phyloP scores from a whole-genome alignment of 768 basidiomycete genomes.

The Ramaria sp. region DNA sequence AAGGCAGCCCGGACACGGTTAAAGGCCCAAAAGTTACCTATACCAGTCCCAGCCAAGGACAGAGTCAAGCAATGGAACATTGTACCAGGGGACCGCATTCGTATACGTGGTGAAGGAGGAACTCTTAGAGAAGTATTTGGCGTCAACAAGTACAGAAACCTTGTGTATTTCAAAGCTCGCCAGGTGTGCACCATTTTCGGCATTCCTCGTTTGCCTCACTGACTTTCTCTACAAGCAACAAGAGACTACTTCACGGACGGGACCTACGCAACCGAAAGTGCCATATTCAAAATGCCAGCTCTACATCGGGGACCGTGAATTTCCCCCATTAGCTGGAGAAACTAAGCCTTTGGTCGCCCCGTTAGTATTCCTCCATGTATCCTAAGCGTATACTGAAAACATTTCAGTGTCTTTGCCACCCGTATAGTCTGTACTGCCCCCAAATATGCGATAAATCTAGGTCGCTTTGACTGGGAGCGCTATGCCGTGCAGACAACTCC shows the following conservation, averaged over 20 bases:
- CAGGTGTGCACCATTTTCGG: conserved; percentile 26
- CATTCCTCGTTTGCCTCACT: background rate
- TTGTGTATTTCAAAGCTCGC: conserved; percentile 45
- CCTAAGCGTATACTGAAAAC: background rate
- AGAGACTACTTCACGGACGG: conserved; percentile 5
- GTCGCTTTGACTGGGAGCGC: conserved; percentile 63
- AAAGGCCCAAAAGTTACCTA: background rate
- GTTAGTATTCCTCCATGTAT: conserved; percentile 1
- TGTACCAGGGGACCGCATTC: conserved; percentile 73
- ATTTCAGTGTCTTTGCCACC: conserved; percentile 61
- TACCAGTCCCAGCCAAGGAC: conserved; percentile 43
- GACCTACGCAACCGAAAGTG: conserved; percentile 35
- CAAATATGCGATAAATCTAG: conserved; percentile 42
- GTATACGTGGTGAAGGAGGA: conserved; percentile 50
- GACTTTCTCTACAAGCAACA: background rate
- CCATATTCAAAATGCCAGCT: conserved; percentile 79
- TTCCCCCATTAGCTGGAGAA: conserved; percentile 34
- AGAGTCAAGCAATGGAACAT: conserved; percentile 84
- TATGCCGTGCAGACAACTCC: conserved; percentile 59
- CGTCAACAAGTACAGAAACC: conserved; percentile 65
- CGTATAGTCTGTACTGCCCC: conserved; percentile 55
- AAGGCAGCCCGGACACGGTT: background rate
- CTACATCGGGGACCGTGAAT: conserved; percentile 56
- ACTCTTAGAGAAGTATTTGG: conserved; percentile 59
- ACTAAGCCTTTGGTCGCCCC: conserved; percentile 10